phyloP scores from a whole-genome alignment of 1,284 basidiomycete species.

The Apiotrichum domesticum region DNA sequence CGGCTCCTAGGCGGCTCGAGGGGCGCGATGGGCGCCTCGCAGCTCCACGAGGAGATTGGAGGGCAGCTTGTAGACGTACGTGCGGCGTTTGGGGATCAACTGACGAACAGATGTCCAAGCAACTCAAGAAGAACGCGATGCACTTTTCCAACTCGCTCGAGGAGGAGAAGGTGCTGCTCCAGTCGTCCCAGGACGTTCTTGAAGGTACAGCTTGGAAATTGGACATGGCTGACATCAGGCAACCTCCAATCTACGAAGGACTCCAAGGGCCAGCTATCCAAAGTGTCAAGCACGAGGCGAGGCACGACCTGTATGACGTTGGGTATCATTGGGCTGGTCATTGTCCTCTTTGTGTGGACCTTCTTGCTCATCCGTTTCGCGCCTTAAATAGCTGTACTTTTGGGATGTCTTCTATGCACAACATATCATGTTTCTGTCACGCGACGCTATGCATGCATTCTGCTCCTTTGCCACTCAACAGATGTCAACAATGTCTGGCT shows the following conservation, averaged over 20 bases:
- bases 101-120: constrained; percentile 43
- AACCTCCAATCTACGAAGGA: constrained; percentile 37
- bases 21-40: constrained; percentile 30
- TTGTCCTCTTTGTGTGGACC: constrained; percentile 47
- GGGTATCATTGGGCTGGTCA: constrained; percentile 37
- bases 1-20: constrained; percentile 5
- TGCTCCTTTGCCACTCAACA: too few relatives aligned
- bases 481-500: too few relatives aligned
- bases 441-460: too few relatives aligned
- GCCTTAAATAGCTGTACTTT: too few relatives aligned
- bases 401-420: too few relatives aligned
- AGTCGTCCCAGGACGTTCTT: constrained; percentile 38
- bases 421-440: too few relatives aligned
- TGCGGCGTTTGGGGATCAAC: background rate
- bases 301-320: constrained; percentile 47
- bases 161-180: constrained; percentile 44
- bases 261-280: constrained; percentile 40
- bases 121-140: constrained; percentile 45
- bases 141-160: constrained; percentile 46
- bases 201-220: constrained; percentile 30
- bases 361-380: constrained; percentile 48
- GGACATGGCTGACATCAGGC: constrained; percentile 21
- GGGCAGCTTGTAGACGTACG: constrained; percentile 46
- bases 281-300: constrained; percentile 39
- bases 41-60: constrained; percentile 47